phyloP scores from a whole-genome alignment of 2,329 filamentous ascomycete genomes.

The Drechslerella coelobrocha region DNA sequence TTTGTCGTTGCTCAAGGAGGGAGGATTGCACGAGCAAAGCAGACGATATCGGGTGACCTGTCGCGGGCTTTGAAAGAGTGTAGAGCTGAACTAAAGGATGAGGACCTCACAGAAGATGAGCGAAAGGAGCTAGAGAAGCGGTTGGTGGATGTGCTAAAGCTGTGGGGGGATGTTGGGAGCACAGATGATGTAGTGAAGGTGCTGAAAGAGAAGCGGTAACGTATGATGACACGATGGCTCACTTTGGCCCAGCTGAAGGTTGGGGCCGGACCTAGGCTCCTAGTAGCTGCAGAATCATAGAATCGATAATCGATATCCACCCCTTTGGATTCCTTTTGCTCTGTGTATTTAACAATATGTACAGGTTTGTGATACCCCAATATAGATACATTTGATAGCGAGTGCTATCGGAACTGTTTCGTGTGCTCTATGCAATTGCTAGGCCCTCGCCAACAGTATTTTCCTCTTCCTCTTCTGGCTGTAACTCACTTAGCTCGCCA shows the following conservation, averaged over 20 bases:
- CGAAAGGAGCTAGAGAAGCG: constrained; percentile 57
- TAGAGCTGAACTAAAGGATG: constrained; percentile 54
- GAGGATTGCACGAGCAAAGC: constrained; percentile 66
- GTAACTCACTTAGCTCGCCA: neutral
- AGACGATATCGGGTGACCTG: constrained; percentile 71
- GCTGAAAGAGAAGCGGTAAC: constrained; percentile 59
- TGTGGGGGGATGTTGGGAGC: constrained; percentile 70
- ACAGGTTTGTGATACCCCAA: constrained; percentile 34
- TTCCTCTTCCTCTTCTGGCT: constrained; percentile 4
- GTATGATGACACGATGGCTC: too few relatives aligned
- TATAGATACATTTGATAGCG: constrained; percentile 39
- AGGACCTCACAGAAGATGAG: constrained; percentile 54
- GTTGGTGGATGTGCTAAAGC: constrained; percentile 65
- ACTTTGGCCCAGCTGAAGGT: too few relatives aligned
- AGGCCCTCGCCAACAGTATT: constrained; percentile 5
- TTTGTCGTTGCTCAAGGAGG: constrained; percentile 67
- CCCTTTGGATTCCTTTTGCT: constrained; percentile 17
- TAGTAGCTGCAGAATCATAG: too few relatives aligned
- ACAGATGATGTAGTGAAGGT: constrained; percentile 67
- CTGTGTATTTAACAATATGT: constrained; percentile 8
- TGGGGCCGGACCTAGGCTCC: too few relatives aligned
- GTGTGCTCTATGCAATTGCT: constrained; percentile 4
- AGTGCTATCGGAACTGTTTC: neutral
- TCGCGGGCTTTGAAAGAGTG: constrained; percentile 67
- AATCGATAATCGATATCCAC: constrained; percentile 4